Conservation (phyloP, 148 eudicot genomes). For the Pouteria glomerata region DNA sequence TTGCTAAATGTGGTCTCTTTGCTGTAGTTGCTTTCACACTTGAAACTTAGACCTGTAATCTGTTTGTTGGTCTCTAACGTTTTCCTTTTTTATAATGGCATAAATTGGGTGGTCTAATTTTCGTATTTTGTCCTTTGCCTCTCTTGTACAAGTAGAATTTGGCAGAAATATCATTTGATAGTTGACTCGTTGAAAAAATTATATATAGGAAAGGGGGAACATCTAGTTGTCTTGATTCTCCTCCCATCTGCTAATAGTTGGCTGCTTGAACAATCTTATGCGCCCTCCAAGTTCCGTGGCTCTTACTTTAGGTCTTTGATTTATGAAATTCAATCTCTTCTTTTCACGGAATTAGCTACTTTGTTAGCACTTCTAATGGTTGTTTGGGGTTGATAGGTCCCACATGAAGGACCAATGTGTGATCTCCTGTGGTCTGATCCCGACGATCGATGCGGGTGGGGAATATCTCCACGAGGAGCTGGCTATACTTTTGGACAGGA, state of each 20-base stretch:
- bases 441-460: slow-evolving; percentile 99
- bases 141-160: too few relatives aligned
- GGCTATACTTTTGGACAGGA: slow-evolving; percentile 98
- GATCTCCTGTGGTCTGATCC: slow-evolving; percentile 99
- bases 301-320: background rate
- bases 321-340: background rate
- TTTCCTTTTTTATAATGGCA: background rate
- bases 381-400: slow-evolving; percentile 52
- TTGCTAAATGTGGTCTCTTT: background rate
- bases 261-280: background rate
- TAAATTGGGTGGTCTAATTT: too few relatives aligned
- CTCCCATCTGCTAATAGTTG: background rate
- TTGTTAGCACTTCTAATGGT: background rate
- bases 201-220: background rate
- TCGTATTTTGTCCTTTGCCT: too few relatives aligned
- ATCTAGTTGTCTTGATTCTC: background rate
- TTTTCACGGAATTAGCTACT: background rate
- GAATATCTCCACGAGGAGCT: slow-evolving; percentile 97
- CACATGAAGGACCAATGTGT: slow-evolving; percentile 99
- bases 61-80: background rate
- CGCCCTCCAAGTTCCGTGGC: background rate
- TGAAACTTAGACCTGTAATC: background rate
- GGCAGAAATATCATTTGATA: background rate
- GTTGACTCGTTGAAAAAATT: too few relatives aligned
- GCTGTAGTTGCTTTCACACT: background rate